Percentiles rank a stretch among this genome's conserved stretches.
Evolutionary conservation across 2,329 filamentous ascomycete genomes (phyloP).

Genomic region (Neoscytalidium dimidiatum): DNA sequence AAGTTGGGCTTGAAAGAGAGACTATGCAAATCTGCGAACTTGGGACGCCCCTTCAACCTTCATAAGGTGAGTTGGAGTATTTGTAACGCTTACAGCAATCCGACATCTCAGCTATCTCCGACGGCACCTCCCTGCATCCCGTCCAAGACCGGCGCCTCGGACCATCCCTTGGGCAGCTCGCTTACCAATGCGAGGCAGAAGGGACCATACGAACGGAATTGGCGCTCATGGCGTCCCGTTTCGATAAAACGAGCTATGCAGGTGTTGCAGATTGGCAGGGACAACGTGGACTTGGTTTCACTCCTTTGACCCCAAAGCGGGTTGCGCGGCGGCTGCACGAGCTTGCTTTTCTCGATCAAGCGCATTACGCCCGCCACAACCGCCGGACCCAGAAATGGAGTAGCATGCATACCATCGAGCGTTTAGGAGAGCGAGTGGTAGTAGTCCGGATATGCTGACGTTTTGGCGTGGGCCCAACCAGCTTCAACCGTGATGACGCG

Average conservation of each 20-base stretch:
- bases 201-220: background rate
- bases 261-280: background rate
- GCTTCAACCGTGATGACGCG: conserved; percentile 1
- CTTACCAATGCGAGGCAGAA: background rate
- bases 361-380: background rate
- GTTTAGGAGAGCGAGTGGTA: background rate
- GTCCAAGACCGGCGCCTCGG: background rate
- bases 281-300: background rate
- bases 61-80: background rate
- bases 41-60: background rate
- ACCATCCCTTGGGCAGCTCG: background rate
- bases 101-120: background rate
- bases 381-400: background rate
- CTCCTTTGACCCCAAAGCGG: background rate
- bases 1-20: background rate
- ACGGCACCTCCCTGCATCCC: background rate
- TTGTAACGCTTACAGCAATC: background rate
- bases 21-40: background rate
- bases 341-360: background rate
- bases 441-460: background rate
- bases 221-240: background rate
- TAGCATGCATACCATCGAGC: background rate
- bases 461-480: background rate
- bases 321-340: background rate
- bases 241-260: conserved; percentile 3